These are phyloP conservation scores for Paecilomyces fulvus DNA, from an alignment of 2,329 filamentous ascomycete species.

Conservation along the genomic window DNA sequence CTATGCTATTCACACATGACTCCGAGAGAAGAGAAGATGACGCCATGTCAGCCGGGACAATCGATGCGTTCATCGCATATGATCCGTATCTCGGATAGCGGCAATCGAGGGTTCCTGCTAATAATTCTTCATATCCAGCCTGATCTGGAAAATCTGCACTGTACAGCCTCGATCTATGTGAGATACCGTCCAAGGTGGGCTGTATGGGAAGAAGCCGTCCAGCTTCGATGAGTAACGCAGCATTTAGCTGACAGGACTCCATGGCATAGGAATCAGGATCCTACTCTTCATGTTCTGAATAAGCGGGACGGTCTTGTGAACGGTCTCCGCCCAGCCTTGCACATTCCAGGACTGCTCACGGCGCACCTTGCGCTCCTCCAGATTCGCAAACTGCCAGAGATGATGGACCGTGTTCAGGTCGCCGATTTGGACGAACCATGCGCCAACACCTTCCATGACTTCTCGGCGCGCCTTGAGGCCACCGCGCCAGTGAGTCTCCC, in stretches of 20 bases:
- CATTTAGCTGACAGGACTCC: conserved; percentile 79
- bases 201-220: not conserved
- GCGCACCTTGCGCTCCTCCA: conserved; percentile 84
- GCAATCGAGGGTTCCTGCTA: not conserved
- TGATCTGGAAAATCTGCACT: not conserved
- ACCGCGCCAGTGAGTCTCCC: conserved; percentile 96
- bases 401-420: conserved; percentile 97
- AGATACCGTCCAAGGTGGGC: not conserved
- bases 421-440: conserved; percentile 98
- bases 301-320: conserved; percentile 95
- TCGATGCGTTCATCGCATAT: not conserved
- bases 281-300: conserved; percentile 96
- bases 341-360: conserved; percentile 93
- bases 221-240: not conserved
- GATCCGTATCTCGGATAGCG: not conserved
- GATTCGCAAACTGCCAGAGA: conserved; percentile 95
- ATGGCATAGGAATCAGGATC: conserved; percentile 88
- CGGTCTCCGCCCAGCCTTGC: conserved; percentile 92
- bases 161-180: not conserved
- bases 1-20: not conserved
- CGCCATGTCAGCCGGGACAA: not conserved
- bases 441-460: conserved; percentile 97
- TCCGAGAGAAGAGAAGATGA: not conserved
- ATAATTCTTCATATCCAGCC: not conserved
- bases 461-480: conserved; percentile 84